Evolutionary conservation across 805 yeast genomes (phyloP).

Genomic region (Wickerhamomyces strasburgensis): DNA sequence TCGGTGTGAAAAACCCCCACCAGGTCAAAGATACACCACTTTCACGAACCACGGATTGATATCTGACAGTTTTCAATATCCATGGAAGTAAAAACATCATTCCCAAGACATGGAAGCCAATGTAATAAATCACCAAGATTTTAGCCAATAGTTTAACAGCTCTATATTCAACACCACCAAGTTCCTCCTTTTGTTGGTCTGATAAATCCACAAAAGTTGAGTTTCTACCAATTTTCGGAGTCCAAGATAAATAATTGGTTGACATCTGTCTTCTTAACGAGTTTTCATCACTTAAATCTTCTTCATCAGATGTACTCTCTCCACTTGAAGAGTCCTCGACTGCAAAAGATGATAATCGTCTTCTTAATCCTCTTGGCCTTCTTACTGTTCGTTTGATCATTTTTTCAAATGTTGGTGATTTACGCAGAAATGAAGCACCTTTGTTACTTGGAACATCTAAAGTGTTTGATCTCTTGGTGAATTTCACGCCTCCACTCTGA

Average conservation of each 20-base stretch:
- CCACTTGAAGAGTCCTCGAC: constrained; percentile 25
- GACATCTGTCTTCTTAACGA: constrained; percentile 37
- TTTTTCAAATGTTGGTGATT: constrained; percentile 47
- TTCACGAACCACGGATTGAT: constrained; percentile 37
- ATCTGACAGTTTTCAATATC: constrained; percentile 40
- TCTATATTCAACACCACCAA: constrained; percentile 96
- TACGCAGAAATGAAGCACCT: constrained; percentile 22
- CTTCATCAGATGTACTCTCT: constrained; percentile 17
- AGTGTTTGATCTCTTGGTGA: constrained; percentile 43
- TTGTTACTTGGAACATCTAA: constrained; percentile 34
- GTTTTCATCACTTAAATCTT: constrained; percentile 31
- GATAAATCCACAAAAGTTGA: constrained; percentile 83
- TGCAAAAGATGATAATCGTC: constrained; percentile 24
- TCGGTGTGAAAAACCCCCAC: constrained; percentile 90
- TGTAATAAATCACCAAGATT: constrained; percentile 59
- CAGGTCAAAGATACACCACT: constrained; percentile 73
- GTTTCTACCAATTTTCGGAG: constrained; percentile 88
- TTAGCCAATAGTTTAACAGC: constrained; percentile 73
- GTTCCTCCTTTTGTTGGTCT: constrained; percentile 82
- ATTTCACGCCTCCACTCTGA: constrained; percentile 32
- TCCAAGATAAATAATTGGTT: constrained; percentile 77
- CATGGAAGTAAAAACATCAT: constrained; percentile 57
- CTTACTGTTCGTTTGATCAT: constrained; percentile 31
- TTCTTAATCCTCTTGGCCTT: constrained; percentile 24
- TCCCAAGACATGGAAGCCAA: constrained; percentile 68